Conservation (phyloP, 305 asterid genomes). For the Monarda citriodora region DNA sequence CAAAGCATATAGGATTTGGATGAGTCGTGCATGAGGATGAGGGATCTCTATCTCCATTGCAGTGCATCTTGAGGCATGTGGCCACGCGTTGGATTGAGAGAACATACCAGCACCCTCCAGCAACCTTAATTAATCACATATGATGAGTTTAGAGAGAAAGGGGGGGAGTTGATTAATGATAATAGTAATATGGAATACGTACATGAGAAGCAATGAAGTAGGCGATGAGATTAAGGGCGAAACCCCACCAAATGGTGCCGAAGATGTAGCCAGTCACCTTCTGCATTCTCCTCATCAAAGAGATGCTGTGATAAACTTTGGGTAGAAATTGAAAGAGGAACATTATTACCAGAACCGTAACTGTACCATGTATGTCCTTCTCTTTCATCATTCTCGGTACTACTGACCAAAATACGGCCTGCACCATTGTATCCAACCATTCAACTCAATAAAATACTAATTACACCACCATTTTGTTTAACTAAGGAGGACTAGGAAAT, state of each 20-base stretch:
- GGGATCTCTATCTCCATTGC: constrained; percentile 18
- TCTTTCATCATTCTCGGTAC: constrained; percentile 68
- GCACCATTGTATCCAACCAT: not conserved
- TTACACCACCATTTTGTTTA: too few relatives aligned
- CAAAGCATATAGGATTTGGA: constrained; percentile 58
- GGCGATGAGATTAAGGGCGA: constrained; percentile 86
- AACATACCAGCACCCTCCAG: constrained; percentile 98
- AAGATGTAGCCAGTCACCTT: constrained; percentile 82
- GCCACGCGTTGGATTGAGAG: constrained; percentile 89
- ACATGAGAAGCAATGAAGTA: constrained; percentile 96
- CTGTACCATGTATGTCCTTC: constrained; percentile 51
- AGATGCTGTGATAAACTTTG: constrained; percentile 74
- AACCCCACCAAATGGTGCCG: constrained; percentile 98
- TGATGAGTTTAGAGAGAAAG: not conserved
- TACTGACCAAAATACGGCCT: constrained; percentile 79
- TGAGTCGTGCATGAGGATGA: not conserved
- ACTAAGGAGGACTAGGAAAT: too few relatives aligned
- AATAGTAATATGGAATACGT: constrained; percentile 1
- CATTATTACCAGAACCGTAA: constrained; percentile 62
- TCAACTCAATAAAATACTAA: not conserved
- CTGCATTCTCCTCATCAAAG: constrained; percentile 74
- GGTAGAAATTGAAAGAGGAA: constrained; percentile 88
- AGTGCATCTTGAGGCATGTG: constrained; percentile 76
- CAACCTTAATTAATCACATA: constrained; percentile 41
- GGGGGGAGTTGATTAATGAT: too few relatives aligned